Evolutionary conservation across 495 filamentous ascomycete species (phyloP), one percentile per base, ranked within the genome.

Genomic region (Aspergillus conjunctus): DNA sequence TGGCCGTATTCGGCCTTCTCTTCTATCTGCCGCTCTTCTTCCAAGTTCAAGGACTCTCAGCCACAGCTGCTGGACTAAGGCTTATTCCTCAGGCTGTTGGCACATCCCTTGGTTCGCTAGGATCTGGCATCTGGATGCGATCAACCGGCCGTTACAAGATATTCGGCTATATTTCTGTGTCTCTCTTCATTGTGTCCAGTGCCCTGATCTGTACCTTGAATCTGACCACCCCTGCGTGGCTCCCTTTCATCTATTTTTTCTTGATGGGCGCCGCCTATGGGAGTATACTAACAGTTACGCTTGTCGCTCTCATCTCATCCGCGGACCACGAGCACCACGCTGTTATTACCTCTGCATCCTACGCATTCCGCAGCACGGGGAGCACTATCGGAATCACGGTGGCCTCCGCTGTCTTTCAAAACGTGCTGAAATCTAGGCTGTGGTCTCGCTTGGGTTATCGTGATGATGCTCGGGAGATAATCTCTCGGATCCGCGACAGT

Each of bases 11-110:
- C 44, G 83, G 83, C 39, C 70, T 83, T 39, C 71, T 89, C 17
- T 95, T 91, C 71, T 96, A 93, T 65, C 76, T 87, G 3, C 92
- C 93, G 0, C 79, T 97, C 3, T 94, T 90, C 70, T 89, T 93
- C 65, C 90, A 95, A 68, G 83, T 92, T 21, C 83, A 86, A 34
- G 91, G 91, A 10, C 69, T 85, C 44, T 88, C 88, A 0, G 76
- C 91, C 7, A 90, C 91, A 2, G 71, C 81, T 26, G 86, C 92
- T 9, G 93, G 91, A 0, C 77, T 86, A 11, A 83, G 85, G 15
- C 73, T 97, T 26, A 85, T 95, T 7, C 88, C 88, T 0, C 77
- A 82, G 54, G 73, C 76, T 11, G 65, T 91, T 20, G 91, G 90
- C 17, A 82, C 88, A 39, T 89, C 90, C 3, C 54, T 92, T 48